Evolutionary conservation across 2,329 filamentous ascomycete species (phyloP).

Genomic region (Hawksworthiomyces lignivorus): DNA sequence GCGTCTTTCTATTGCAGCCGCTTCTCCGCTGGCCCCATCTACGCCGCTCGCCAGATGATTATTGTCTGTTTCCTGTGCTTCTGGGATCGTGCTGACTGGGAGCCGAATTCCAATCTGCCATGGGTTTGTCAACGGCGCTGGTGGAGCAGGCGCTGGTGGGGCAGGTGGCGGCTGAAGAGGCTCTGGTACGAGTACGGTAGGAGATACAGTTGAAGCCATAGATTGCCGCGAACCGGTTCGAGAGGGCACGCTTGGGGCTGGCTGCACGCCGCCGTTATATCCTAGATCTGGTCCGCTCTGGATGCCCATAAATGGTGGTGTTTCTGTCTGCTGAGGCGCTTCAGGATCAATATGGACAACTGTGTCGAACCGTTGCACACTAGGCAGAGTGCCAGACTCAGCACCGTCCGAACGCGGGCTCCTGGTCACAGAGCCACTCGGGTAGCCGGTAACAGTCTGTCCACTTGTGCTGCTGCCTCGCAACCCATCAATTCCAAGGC

Average conservation of each 20-base stretch:
- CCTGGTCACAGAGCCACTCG: neutral
- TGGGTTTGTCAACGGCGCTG: conserved; percentile 13
- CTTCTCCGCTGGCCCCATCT: neutral
- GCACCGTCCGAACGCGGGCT: neutral
- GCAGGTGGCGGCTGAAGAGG: neutral
- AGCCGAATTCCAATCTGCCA: conserved; percentile 15
- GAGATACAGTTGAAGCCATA: neutral
- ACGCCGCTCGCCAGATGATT: neutral
- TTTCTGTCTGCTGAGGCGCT: neutral
- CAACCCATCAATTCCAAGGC: no score
- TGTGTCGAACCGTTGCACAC: conserved; percentile 1
- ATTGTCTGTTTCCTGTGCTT: conserved; percentile 9
- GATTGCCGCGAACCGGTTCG: neutral
- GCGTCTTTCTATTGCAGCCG: conserved; percentile 13
- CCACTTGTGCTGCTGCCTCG: conserved; percentile 8
- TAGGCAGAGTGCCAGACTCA: neutral
- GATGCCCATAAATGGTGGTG: conserved; percentile 12
- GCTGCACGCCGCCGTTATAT: conserved; percentile 10
- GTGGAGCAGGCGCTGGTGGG: conserved; percentile 8
- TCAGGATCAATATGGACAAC: neutral
- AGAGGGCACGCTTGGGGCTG: neutral
- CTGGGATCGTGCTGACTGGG: conserved; percentile 11
- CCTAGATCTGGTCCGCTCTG: conserved; percentile 15
- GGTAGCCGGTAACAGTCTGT: conserved; percentile 1
- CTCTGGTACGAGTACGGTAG: neutral